phyloP scores from a whole-genome alignment of 2,329 filamentous ascomycete species.

The Coniochaeta pulveracea region DNA sequence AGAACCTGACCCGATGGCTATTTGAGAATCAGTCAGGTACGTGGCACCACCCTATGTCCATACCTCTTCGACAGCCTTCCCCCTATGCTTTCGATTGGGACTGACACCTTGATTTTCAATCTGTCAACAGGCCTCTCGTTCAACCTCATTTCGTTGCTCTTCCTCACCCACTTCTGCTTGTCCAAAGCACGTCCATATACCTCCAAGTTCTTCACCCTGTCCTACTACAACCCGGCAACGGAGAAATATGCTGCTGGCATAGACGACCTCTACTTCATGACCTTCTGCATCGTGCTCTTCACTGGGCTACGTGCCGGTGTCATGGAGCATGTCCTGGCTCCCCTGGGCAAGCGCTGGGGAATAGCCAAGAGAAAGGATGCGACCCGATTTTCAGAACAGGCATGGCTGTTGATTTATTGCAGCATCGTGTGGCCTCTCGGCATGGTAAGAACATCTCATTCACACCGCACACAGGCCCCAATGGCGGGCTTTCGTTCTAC shows the following conservation, averaged over 20 bases:
- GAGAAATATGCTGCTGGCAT: slow-evolving; percentile 60
- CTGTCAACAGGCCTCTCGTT: slow-evolving; percentile 55
- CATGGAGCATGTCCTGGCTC: slow-evolving; percentile 77
- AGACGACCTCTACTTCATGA: slow-evolving; percentile 65
- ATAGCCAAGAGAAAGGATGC: slow-evolving; percentile 61
- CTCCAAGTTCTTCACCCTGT: slow-evolving; percentile 70
- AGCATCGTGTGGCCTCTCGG: slow-evolving; percentile 67
- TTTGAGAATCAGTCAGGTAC: slow-evolving; percentile 66
- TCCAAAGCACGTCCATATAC: slow-evolving; percentile 64
- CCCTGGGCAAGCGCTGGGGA: slow-evolving; percentile 57
- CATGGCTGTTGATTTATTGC: slow-evolving; percentile 76
- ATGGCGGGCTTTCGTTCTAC: neutral
- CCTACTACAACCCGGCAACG: slow-evolving; percentile 58
- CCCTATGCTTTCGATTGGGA: neutral
- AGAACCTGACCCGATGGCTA: slow-evolving; percentile 49
- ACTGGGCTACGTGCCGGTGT: slow-evolving; percentile 67
- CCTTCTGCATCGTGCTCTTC: slow-evolving; percentile 68
- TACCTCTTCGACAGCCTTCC: neutral
- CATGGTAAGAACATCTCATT: slow-evolving; percentile 43
- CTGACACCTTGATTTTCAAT: slow-evolving; percentile 6
- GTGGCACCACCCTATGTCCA: slow-evolving; percentile 13
- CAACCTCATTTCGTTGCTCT: slow-evolving; percentile 66
- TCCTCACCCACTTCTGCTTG: slow-evolving; percentile 66
- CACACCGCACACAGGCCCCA: neutral
- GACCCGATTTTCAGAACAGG: slow-evolving; percentile 78